Conservation (phyloP, 176 grass and related monocot species). For the Dactylis glomerata region DNA sequence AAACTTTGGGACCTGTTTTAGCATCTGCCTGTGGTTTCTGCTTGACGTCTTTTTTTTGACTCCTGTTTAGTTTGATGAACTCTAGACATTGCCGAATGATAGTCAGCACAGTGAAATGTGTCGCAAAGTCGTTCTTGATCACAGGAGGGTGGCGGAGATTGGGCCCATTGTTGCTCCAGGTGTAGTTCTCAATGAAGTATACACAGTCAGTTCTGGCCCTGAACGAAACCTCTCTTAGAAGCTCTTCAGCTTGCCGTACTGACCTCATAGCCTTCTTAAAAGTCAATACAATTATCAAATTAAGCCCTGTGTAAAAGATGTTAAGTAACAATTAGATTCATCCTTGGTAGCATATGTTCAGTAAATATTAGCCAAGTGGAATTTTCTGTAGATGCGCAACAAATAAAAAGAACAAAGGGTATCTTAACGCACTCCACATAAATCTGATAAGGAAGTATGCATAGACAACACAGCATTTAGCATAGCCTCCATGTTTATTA, state of each 20-base stretch:
- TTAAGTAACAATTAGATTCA: conserved; percentile 2
- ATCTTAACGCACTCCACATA: not conserved
- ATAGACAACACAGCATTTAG: not conserved
- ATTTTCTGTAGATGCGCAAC: not conserved
- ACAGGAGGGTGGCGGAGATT: conserved; percentile 45
- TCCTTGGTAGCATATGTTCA: not conserved
- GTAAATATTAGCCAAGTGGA: not conserved
- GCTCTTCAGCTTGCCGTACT: conserved; percentile 63
- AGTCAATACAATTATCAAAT: conserved; percentile 78
- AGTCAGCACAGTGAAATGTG: conserved; percentile 62
- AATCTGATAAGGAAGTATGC: not conserved
- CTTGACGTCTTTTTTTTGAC: conserved; percentile 18
- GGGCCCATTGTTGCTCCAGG: conserved; percentile 31
- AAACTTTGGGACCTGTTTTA: conserved; percentile 9
- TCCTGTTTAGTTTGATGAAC: conserved; percentile 72
- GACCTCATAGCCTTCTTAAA: conserved; percentile 70
- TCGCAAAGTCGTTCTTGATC: conserved; percentile 77
- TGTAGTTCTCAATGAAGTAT: conserved; percentile 94
- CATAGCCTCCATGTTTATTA: not conserved
- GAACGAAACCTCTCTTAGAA: conserved; percentile 66
- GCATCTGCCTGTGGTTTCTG: not conserved
- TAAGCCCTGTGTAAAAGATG: conserved; percentile 49
- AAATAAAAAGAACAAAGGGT: conserved; percentile 6
- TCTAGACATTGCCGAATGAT: conserved; percentile 84
- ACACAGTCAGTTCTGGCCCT: conserved; percentile 75